phyloP scores from a whole-genome alignment of 306 rosid genomes.

The Quercus suber region DNA sequence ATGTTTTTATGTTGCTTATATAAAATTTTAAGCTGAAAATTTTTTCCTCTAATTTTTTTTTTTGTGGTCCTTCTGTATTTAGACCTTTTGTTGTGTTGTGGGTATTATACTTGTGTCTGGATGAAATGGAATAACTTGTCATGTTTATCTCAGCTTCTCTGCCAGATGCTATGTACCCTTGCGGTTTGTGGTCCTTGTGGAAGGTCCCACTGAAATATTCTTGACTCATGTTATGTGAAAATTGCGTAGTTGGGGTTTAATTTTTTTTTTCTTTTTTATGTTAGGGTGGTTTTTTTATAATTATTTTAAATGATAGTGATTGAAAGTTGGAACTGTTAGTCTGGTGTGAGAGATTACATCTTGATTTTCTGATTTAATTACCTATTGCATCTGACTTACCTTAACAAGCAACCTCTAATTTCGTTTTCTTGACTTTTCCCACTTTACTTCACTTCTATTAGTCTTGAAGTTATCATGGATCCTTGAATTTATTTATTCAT shows the following conservation, averaged over 20 bases:
- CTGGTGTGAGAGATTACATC: background rate
- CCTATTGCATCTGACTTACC: background rate
- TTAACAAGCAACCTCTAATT: background rate
- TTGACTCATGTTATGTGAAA: constrained; percentile 9
- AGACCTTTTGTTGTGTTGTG: constrained; percentile 13
- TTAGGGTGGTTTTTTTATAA: background rate
- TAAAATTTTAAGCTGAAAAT: too few species aligned
- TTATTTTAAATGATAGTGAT: background rate
- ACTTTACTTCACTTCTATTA: background rate
- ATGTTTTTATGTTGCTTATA: background rate
- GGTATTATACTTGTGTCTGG: constrained; percentile 7
- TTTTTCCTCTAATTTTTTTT: background rate
- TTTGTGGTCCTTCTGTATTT: constrained; percentile 17
- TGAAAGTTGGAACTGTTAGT: background rate
- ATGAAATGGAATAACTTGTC: constrained; percentile 8
- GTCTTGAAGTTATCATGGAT: background rate
- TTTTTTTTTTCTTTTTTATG: background rate
- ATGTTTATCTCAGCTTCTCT: constrained; percentile 4
- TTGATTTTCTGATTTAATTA: background rate
- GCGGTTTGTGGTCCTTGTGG: background rate
- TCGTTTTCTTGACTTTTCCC: background rate
- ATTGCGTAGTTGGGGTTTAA: background rate
- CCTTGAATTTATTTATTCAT: background rate
- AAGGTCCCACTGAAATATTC: constrained; percentile 17
- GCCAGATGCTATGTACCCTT: constrained; percentile 8